Evolutionary conservation across 352 stramenopile genomes (phyloP).

Genomic region (Pythium scleroteichum): DNA sequence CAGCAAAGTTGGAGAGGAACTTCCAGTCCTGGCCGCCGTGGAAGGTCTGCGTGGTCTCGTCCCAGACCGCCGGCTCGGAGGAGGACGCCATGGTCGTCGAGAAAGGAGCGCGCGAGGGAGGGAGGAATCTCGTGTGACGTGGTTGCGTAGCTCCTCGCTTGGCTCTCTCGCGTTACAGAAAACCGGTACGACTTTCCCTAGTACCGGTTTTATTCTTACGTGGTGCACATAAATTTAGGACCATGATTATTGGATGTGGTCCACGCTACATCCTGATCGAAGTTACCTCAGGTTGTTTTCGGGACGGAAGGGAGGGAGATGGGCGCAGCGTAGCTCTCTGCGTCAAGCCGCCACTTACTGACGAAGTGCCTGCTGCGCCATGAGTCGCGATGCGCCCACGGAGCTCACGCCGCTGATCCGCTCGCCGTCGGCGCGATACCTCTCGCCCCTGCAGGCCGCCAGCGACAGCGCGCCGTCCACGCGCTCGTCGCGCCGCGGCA

Average conservation of each 20-base stretch:
- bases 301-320: no score
- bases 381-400: conserved; percentile 25
- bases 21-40: conserved; percentile 92
- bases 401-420: conserved; percentile 69
- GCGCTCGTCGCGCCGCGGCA: conserved; percentile 5
- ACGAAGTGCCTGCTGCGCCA: not conserved
- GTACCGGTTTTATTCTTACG: not conserved
- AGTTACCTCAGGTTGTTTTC: no score
- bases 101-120: not conserved
- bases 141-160: not conserved
- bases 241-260: no score
- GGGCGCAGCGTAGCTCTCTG: no score
- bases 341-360: no score
- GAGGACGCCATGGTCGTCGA: not conserved
- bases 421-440: not conserved
- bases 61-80: conserved; percentile 46
- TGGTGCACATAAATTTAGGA: conserved; percentile 4
- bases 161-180: not conserved
- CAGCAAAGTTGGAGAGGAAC: conserved; percentile 86
- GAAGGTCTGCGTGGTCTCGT: conserved; percentile 87
- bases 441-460: conserved; percentile 8
- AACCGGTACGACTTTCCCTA: no score
- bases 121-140: conserved; percentile 3
- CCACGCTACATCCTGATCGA: no score
- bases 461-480: not conserved